These are phyloP conservation scores for Solanum chiquidenum DNA, from an alignment of 257 asterid genomes.

Conservation along the genomic window DNA sequence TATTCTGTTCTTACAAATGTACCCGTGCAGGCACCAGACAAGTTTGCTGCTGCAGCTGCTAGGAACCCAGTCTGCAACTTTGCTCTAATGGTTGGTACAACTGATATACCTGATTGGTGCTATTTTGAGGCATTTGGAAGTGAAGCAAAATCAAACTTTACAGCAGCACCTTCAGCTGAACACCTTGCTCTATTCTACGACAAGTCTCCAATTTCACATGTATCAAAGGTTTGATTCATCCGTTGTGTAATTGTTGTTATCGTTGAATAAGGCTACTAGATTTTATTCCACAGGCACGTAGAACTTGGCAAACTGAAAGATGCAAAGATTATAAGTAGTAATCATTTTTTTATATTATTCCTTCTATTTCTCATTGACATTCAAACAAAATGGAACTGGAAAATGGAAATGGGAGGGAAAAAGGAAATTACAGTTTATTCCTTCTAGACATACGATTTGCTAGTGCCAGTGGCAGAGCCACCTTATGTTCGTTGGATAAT, in stretches of 20 bases:
- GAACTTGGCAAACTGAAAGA: background rate
- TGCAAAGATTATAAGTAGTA: background rate
- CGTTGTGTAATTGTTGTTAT: background rate
- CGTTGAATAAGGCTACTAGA: background rate
- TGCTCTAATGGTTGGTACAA: slow-evolving; percentile 79
- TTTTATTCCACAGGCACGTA: background rate
- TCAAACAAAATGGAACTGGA: background rate
- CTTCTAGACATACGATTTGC: background rate
- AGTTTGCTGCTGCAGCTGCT: slow-evolving; percentile 77
- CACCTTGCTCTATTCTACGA: slow-evolving; percentile 44
- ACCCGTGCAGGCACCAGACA: slow-evolving; percentile 63
- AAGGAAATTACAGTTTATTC: background rate
- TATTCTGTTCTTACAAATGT: background rate
- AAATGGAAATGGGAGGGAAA: background rate
- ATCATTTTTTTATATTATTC: background rate
- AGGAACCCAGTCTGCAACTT: slow-evolving; percentile 92
- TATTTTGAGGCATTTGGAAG: slow-evolving; percentile 61
- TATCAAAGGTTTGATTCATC: slow-evolving; percentile 46
- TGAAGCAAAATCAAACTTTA: slow-evolving; percentile 44
- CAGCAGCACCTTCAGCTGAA: slow-evolving; percentile 78
- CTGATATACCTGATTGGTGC: slow-evolving; percentile 94
- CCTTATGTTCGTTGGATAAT: background rate
- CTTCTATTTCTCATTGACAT: background rate
- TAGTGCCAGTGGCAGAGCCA: background rate
- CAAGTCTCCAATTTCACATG: slow-evolving; percentile 81